Conservation (phyloP, 192 early-diverging fungal species). For the Pilaira anomala region DNA sequence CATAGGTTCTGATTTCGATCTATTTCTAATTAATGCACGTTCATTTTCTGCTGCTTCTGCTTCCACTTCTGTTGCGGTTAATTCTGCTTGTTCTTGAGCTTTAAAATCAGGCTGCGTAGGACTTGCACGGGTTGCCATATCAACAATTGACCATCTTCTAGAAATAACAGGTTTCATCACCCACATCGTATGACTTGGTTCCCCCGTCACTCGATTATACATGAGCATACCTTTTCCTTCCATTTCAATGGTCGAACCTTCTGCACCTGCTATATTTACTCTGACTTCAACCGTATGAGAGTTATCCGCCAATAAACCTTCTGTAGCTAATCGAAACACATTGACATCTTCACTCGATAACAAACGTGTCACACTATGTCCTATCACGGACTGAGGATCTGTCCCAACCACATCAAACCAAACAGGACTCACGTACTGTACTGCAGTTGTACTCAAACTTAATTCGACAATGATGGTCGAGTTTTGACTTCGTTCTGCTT, state of each 20-base stretch:
- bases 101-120: no score
- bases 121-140: constrained; percentile 2
- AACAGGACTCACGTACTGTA: constrained; percentile 71
- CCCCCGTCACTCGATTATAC: constrained; percentile 61
- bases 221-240: constrained; percentile 83
- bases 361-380: constrained; percentile 49
- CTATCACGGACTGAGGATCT: constrained; percentile 43
- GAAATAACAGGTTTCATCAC: constrained; percentile 62
- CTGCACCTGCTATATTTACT: constrained; percentile 41
- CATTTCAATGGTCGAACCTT: constrained; percentile 53
- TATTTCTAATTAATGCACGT: not conserved
- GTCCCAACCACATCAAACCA: constrained; percentile 67
- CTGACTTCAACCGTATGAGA: constrained; percentile 65
- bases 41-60: not conserved
- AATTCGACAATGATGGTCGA: constrained; percentile 77
- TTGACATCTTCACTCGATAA: constrained; percentile 52
- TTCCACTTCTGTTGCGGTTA: no score
- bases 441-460: constrained; percentile 49
- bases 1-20: constrained; percentile 23
- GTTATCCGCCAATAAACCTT: constrained; percentile 56
- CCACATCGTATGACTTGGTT: constrained; percentile 74
- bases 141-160: constrained; percentile 24
- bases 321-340: constrained; percentile 62
- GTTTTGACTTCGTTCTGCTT: constrained; percentile 64
- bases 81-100: not conserved